A percentile compares a stretch with the other conserved stretches of the same genome.
Evolutionary conservation across 768 basidiomycete species (phyloP).

Genomic region (Lactarius pseudohatsudake): DNA sequence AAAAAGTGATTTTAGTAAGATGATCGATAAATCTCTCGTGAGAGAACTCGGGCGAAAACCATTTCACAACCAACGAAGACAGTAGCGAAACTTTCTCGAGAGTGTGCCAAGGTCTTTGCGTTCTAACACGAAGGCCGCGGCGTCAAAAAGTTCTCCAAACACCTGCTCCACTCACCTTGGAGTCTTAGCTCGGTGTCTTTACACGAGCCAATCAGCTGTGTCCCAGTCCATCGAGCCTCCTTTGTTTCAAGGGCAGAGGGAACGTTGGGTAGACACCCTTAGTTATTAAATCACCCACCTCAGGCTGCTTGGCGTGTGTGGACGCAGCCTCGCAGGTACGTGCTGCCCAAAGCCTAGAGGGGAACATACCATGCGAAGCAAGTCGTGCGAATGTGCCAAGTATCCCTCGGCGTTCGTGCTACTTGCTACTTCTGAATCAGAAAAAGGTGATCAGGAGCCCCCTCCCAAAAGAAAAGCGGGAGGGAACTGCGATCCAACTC

Average conservation of each 20-base stretch:
- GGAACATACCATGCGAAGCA: too few species aligned
- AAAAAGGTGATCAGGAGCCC: background rate
- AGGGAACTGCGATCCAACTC: background rate
- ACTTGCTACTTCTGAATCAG: constrained; percentile 60
- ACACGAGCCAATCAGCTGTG: too few species aligned
- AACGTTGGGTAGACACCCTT: constrained; percentile 48
- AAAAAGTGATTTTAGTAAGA: too few species aligned
- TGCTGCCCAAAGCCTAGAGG: too few species aligned
- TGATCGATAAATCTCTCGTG: background rate
- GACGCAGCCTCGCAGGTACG: too few species aligned
- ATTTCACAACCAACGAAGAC: constrained; percentile 15
- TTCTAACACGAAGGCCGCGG: constrained; percentile 18
- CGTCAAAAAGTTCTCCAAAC: too few species aligned
- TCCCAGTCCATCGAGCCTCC: constrained; percentile 49
- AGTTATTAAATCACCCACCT: constrained; percentile 46
- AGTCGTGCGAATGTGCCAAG: constrained; percentile 54
- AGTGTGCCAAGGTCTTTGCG: constrained; percentile 14
- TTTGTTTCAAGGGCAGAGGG: constrained; percentile 47
- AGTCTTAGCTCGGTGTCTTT: constrained; percentile 5
- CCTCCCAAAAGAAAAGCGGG: background rate
- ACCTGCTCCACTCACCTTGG: background rate
- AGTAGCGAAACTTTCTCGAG: constrained; percentile 18
- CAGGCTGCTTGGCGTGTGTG: constrained; percentile 38
- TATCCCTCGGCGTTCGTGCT: constrained; percentile 71
- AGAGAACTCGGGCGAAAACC: background rate